Percentiles rank a stretch among this genome's conserved stretches.
Evolutionary conservation across 2,329 filamentous ascomycete genomes (phyloP).

Genomic region (Tympanopsis confertula): DNA sequence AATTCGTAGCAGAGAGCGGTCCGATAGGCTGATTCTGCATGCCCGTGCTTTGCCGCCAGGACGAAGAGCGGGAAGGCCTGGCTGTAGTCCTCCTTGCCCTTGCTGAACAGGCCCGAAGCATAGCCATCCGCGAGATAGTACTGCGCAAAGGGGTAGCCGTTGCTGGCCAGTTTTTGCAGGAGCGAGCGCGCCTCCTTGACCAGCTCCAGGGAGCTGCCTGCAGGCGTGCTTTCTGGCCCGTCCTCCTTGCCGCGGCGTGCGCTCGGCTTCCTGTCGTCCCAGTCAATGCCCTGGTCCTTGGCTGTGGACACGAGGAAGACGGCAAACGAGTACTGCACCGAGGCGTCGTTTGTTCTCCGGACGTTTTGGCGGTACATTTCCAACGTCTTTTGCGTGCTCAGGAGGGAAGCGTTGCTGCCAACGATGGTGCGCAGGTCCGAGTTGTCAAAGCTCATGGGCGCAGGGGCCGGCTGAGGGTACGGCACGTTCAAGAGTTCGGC

Average conservation of each 20-base stretch:
- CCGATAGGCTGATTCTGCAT: slow-evolving; percentile 90
- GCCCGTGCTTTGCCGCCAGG: slow-evolving; percentile 88
- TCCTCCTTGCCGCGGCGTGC: slow-evolving; percentile 4
- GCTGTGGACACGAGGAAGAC: slow-evolving; percentile 86
- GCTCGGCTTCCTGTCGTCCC: slow-evolving; percentile 21
- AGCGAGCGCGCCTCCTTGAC: slow-evolving; percentile 81
- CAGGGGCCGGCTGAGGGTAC: slow-evolving; percentile 66
- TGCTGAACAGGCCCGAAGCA: slow-evolving; percentile 87
- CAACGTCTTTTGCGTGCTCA: slow-evolving; percentile 84
- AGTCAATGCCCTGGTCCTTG: slow-evolving; percentile 58
- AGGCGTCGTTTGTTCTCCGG: slow-evolving; percentile 86
- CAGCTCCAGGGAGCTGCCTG: slow-evolving; percentile 52
- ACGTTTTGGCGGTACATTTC: slow-evolving; percentile 97
- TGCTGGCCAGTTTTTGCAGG: slow-evolving; percentile 72
- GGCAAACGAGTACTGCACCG: slow-evolving; percentile 91
- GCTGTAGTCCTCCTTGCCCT: slow-evolving; percentile 84
- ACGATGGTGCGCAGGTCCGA: slow-evolving; percentile 66
- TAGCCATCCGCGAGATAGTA: slow-evolving; percentile 95
- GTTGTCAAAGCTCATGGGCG: slow-evolving; percentile 67
- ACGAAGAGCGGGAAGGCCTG: slow-evolving; percentile 87
- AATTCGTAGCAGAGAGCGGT: slow-evolving; percentile 97
- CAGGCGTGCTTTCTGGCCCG: slow-evolving; percentile 23
- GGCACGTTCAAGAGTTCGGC: slow-evolving; percentile 52
- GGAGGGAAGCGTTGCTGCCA: slow-evolving; percentile 78
- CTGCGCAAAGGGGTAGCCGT: slow-evolving; percentile 90